A percentile compares a stretch with the other conserved stretches of the same genome.
phyloP scores from a whole-genome alignment of 768 basidiomycete genomes.

The Mycena vitilis region DNA sequence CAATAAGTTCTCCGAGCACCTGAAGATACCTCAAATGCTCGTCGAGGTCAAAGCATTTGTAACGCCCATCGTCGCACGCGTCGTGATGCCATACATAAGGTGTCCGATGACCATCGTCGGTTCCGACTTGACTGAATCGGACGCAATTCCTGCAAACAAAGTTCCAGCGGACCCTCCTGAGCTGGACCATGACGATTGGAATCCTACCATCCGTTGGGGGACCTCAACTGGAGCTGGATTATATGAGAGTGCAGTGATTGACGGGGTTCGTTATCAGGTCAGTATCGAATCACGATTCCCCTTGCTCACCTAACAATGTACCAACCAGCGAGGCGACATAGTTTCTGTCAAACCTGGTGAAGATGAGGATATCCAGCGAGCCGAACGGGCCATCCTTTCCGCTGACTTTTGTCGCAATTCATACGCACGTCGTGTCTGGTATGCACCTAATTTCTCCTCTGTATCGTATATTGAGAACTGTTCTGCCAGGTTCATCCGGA shows the following conservation, averaged over 20 bases:
- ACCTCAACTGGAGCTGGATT: not conserved
- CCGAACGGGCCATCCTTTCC: not conserved
- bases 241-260: constrained; percentile 9
- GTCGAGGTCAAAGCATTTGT: not conserved
- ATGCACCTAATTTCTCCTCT: not conserved
- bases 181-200: constrained; percentile 2
- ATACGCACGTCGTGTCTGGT: constrained; percentile 29
- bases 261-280: constrained; percentile 20
- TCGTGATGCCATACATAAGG: not conserved
- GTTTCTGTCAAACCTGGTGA: constrained; percentile 21
- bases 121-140: not conserved
- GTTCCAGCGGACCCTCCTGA: no score
- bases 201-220: not conserved
- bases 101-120: constrained; percentile 8
- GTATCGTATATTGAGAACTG: not conserved
- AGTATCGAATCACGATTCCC: not conserved
- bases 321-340: constrained; percentile 15
- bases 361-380: constrained; percentile 15
- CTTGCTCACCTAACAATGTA: not conserved
- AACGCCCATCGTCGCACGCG: constrained; percentile 20
- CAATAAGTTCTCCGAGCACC: not conserved
- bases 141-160: not conserved
- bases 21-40: constrained; percentile 5
- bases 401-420: constrained; percentile 16
- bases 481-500: constrained; percentile 24